Percentiles rank a stretch among this genome's conserved stretches.
These are phyloP conservation scores for Mycena epipterygia DNA, from an alignment of 768 basidiomycete species.

Conservation along the genomic window DNA sequence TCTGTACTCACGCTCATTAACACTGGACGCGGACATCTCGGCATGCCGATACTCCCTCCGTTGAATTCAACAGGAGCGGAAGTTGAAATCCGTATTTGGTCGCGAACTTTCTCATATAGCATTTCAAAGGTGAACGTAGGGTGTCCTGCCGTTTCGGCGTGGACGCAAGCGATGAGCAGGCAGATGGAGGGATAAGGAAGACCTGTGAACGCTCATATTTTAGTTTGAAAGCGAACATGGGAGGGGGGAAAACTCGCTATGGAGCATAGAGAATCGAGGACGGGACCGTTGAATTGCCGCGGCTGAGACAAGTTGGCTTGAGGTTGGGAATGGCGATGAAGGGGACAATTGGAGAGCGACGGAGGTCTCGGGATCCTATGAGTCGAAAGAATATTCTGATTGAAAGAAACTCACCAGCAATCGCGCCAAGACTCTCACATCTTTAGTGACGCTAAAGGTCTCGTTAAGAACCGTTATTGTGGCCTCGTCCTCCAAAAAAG, in stretches of 20 bases:
- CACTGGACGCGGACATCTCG: slow-evolving; percentile 73
- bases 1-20: slow-evolving; percentile 70
- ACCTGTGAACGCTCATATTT: slow-evolving; percentile 53
- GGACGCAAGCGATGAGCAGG: slow-evolving; percentile 87
- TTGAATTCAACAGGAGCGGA: slow-evolving; percentile 83
- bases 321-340: slow-evolving; percentile 66
- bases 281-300: slow-evolving; percentile 69
- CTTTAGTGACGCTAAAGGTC: slow-evolving; percentile 71
- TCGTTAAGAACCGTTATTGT: slow-evolving; percentile 66
- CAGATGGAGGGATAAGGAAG: slow-evolving; percentile 86
- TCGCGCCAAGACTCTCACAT: slow-evolving; percentile 69
- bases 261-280: slow-evolving; percentile 63
- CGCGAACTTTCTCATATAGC: slow-evolving; percentile 83
- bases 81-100: slow-evolving; percentile 78
- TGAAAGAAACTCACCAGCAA: slow-evolving; percentile 66
- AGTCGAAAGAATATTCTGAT: background rate
- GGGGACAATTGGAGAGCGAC: slow-evolving; percentile 62
- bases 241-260: slow-evolving; percentile 56
- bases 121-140: slow-evolving; percentile 92
- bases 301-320: slow-evolving; percentile 57
- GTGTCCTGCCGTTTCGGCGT: slow-evolving; percentile 82
- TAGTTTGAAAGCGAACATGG: background rate
- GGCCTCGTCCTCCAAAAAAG: slow-evolving; percentile 64
- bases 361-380: slow-evolving; percentile 52
- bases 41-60: slow-evolving; percentile 83